Conservation (phyloP, 78 protist genomes). For the Isochrysis galbana region DNA sequence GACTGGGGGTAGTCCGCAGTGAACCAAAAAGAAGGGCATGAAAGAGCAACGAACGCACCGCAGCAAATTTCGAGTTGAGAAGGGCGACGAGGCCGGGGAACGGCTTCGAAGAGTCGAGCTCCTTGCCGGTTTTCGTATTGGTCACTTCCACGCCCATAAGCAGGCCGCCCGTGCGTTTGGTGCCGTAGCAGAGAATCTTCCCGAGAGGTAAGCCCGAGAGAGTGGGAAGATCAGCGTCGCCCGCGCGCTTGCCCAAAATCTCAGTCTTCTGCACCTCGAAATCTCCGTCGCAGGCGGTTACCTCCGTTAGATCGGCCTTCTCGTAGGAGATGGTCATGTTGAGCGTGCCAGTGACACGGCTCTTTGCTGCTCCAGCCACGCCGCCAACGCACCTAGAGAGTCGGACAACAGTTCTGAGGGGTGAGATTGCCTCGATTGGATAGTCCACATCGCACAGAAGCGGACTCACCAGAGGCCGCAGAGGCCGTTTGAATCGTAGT, state of each 20-base stretch:
- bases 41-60: no score
- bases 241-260: neutral
- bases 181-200: neutral
- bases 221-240: neutral
- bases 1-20: no score
- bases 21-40: no score
- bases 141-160: neutral
- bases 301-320: neutral
- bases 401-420: no score
- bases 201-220: neutral
- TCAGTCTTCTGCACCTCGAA: neutral
- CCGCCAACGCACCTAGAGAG: neutral
- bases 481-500: neutral
- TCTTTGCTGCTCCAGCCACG: neutral
- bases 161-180: neutral
- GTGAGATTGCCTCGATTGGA: no score
- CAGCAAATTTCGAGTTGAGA: neutral
- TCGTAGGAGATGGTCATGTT: neutral
- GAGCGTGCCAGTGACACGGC: neutral
- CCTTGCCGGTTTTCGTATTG: neutral
- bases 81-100: neutral
- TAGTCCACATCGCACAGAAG: no score
- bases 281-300: neutral
- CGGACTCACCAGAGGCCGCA: neutral
- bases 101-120: neutral